phyloP scores from a whole-genome alignment of 75 land plant species.

The Larix kaempferi region DNA sequence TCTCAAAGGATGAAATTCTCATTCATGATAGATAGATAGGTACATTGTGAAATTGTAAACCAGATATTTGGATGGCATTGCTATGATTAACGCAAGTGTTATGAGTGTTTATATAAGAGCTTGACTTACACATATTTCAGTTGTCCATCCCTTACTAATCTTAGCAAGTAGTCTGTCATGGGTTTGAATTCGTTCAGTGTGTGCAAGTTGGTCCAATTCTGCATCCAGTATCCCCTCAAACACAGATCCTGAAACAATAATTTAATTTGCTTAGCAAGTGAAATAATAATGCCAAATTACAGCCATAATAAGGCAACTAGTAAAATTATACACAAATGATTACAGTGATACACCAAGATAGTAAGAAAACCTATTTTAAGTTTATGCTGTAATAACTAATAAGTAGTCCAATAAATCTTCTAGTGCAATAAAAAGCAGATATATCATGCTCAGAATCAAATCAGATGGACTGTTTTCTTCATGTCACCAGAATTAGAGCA shows the following conservation, averaged over 20 bases:
- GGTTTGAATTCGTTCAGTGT: constrained; percentile 48
- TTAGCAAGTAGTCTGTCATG: constrained; percentile 73
- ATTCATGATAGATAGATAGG: not conserved
- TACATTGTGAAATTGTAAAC: not conserved
- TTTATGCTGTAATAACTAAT: not conserved
- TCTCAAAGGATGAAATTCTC: not conserved
- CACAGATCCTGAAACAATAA: constrained; percentile 58
- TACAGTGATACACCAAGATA: not conserved
- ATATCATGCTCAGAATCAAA: not conserved
- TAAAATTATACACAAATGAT: not conserved
- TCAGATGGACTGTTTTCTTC: not conserved
- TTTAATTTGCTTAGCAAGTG: not conserved
- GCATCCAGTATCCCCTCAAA: constrained; percentile 91
- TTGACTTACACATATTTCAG: constrained; percentile 75
- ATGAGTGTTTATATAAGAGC: not conserved
- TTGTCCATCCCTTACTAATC: constrained; percentile 55
- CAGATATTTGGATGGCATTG: not conserved
- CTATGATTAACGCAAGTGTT: not conserved
- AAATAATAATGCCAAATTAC: not conserved
- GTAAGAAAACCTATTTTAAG: not conserved
- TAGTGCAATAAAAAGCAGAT: not conserved
- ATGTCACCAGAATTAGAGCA: not conserved
- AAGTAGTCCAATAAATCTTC: not conserved
- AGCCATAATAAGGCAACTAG: not conserved
- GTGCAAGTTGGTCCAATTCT: constrained; percentile 76